phyloP scores from a whole-genome alignment of 495 filamentous ascomycete species.

The Penicillium macrosclerotiorum region DNA sequence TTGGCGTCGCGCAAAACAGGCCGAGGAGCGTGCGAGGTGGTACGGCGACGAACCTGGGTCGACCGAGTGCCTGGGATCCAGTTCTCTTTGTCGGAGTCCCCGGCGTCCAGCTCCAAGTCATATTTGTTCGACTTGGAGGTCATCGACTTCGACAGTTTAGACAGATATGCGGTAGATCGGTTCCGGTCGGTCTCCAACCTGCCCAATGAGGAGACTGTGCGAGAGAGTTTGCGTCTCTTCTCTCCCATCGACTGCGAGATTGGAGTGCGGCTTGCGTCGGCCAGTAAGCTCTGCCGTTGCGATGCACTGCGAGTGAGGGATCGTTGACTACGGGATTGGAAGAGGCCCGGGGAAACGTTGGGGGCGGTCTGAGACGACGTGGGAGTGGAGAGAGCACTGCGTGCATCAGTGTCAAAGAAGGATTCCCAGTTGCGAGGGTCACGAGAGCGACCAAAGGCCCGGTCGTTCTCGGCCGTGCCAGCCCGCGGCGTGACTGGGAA shows the following conservation, averaged over 20 bases:
- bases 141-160: conserved; percentile 27
- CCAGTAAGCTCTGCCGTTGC: conserved; percentile 54
- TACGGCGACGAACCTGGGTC: conserved; percentile 37
- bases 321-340: conserved; percentile 62
- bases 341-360: conserved; percentile 66
- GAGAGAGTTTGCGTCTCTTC: conserved; percentile 60
- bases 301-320: conserved; percentile 36
- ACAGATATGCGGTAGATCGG: conserved; percentile 13
- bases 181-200: conserved; percentile 55
- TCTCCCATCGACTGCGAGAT: conserved; percentile 48
- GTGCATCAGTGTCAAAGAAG: conserved; percentile 69
- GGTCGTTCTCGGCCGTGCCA: conserved; percentile 33
- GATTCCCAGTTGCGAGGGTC: conserved; percentile 85
- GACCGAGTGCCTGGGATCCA: conserved; percentile 63
- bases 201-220: conserved; percentile 64
- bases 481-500: conserved; percentile 37
- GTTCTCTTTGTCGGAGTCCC: conserved; percentile 94
- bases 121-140: conserved; percentile 25
- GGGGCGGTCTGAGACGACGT: conserved; percentile 70
- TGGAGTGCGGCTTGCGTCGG: conserved; percentile 44
- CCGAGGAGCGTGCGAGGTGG: conserved; percentile 35
- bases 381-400: conserved; percentile 67
- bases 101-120: conserved; percentile 44
- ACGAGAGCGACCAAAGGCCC: conserved; percentile 65
- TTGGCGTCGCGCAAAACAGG: conserved; percentile 48